Evolutionary conservation across 1,139 yeast genomes (phyloP), one percentile per base, ranked within the genome.

Genomic region (Candida gigantensis): DNA sequence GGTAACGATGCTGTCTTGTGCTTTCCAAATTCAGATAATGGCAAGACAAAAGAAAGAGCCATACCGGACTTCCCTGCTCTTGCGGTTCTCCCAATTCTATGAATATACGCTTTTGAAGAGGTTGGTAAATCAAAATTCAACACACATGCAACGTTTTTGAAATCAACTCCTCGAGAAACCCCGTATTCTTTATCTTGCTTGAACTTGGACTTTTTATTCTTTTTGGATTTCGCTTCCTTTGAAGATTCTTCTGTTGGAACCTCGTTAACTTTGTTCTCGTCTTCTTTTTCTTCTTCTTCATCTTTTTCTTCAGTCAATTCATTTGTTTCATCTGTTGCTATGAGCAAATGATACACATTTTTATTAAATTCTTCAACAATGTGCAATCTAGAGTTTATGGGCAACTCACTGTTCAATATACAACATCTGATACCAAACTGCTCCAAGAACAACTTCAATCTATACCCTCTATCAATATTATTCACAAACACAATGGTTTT

Each of bases 61-160:
- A 89, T 90, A 41, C 99, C 99, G 1, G 95, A 74, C 58, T 88
- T 88, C 34, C 96, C 96, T 5, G 96, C 98, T 62, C 99, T 81
- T 4, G 98, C 98, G 2, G 99, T 92, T 69, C 99, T 81, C 35
- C 99, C 99, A 32, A 94, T 78, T 57, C 99, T 79, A 61, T 94
- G 99, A 28, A 89, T 82, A 57, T 94, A 94, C 5, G 96, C 80
- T 55, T 84, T 84, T 4, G 97, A 83, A 5, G 95, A 81, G 3
- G 88, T 77, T 29, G 99, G 98, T 48, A 94, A 70, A 59, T 94
- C 99, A 58, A 94, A 94, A 62, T 94, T 94, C 46, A 94, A 70
- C 4, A 94, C 98, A 66, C 97, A 92, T 12, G 97, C 94, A 44
- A 94, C 97, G 53, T 92, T 90, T 52, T 79, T 83, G 70, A 94